Base-by-base conservation (phyloP, 2,329 filamentous ascomycete species). In the Chalaropsis thielavioides region DNA sequence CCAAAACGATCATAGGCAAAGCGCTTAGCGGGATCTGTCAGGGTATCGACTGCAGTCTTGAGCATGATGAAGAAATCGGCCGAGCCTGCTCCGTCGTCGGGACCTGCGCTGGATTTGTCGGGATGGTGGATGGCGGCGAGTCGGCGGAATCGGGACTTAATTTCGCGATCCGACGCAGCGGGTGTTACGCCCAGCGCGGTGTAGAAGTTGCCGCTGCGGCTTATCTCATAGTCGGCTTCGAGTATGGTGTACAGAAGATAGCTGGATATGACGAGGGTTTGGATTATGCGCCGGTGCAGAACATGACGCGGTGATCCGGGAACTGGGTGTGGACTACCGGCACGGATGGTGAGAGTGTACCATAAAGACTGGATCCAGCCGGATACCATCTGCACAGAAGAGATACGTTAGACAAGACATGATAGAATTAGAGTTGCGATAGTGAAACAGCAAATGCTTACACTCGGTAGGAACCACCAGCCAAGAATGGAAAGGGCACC, bases 231-330 rank as follows among this genome's bases (percentile, higher is more conserved):
- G 79, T 95, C 89, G 71, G 90, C 88, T 76, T 97, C 92, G 77
- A 92, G 94, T 71, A 97, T 84, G 59, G 91, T 96, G 79, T 96
- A 96, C 69, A 87, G 76, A 44, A 97, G 88, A 77, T 97, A 99
- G 67, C 83, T 77, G 61, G 87, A 79, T 62, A 97, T 87, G 71
- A 97, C 89, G 70, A 87, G 78, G 72, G 92, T 87, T 73, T 94
- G 86, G 73, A 96, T 92, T 70, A 85, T 83, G 66, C 88, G 88
- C 67, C 90, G 87, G 77, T 97, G 89, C 66, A 81, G 80, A 68
- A 81, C 79, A 73, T 83, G 89, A 69, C 85, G 85, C 1, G 84
- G 80, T n/a, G 81, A 79, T 74, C 89, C 83, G 43, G 88, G 83
- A 66, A 76, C 83, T 1, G 88, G 92, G 67, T 88, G 89, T 15